Evolutionary conservation across 768 basidiomycete genomes (phyloP).

Genomic region (Sistotremastrum niveocremeum): DNA sequence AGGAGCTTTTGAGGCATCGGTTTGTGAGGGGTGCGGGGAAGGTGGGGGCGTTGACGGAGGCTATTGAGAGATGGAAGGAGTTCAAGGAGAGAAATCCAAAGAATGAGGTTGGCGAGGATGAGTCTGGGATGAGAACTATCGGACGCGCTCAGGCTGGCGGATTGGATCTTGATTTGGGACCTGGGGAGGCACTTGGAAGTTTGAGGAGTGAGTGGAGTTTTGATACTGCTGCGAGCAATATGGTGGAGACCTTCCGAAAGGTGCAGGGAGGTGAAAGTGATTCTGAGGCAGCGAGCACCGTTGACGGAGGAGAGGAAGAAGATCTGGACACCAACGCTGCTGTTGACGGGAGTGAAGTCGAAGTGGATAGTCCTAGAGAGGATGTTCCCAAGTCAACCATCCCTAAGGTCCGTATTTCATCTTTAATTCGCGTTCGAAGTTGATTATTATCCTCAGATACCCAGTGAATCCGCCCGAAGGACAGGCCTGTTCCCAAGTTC

Average conservation of each 20-base stretch:
- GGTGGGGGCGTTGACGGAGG: constrained; percentile 71
- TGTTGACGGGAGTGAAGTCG: constrained; percentile 23
- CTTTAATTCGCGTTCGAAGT: neutral
- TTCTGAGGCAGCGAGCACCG: constrained; percentile 36
- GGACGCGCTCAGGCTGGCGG: constrained; percentile 45
- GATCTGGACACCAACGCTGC: constrained; percentile 42
- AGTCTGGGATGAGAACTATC: constrained; percentile 54
- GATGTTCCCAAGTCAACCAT: no score
- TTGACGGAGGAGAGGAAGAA: constrained; percentile 36
- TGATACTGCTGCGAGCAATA: constrained; percentile 53
- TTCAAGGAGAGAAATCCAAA: no score
- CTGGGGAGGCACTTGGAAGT: constrained; percentile 61
- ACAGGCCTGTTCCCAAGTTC: constrained; percentile 31
- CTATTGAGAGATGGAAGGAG: constrained; percentile 53
- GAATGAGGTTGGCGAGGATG: no score
- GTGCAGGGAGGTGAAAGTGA: constrained; percentile 50
- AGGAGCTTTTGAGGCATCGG: constrained; percentile 83
- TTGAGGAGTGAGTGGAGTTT: constrained; percentile 94
- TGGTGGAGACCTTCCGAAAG: constrained; percentile 60
- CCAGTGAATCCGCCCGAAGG: neutral
- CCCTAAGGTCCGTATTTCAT: no score
- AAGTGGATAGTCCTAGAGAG: neutral
- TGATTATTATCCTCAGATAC: neutral
- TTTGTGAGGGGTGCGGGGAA: constrained; percentile 81
- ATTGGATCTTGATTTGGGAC: constrained; percentile 37